Evolutionary conservation across 1,139 yeast genomes (phyloP).

Genomic region (Hanseniaspora gamundiae): DNA sequence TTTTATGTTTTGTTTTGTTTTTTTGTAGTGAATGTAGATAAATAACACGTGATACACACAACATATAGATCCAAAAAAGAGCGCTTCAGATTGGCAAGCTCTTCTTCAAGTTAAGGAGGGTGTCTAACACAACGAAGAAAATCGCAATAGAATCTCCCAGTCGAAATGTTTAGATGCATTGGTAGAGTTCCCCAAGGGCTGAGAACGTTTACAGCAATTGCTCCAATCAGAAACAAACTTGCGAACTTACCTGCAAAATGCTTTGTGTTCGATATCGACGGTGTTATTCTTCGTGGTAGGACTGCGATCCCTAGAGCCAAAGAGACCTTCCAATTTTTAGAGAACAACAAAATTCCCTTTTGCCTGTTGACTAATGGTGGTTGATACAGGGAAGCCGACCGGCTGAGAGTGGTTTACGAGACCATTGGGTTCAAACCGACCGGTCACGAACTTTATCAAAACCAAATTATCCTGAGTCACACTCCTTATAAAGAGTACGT

Average conservation of each 20-base stretch:
- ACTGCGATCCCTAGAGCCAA: slow-evolving; percentile 57
- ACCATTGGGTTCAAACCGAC: slow-evolving; percentile 22
- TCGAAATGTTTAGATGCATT: background rate
- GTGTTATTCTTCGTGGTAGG: slow-evolving; percentile 77
- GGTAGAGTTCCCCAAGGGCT: background rate
- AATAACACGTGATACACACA: too few relatives aligned
- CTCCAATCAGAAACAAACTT: background rate
- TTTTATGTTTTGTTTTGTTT: too few relatives aligned
- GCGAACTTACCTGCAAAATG: slow-evolving; percentile 12
- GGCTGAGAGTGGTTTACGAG: slow-evolving; percentile 47
- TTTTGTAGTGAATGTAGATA: too few relatives aligned
- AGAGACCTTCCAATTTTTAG: slow-evolving; percentile 47
- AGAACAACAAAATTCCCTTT: slow-evolving; percentile 56
- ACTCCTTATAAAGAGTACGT: slow-evolving; percentile 71
- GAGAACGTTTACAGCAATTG: too few relatives aligned
- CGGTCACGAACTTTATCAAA: slow-evolving; percentile 38
- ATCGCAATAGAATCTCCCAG: too few relatives aligned
- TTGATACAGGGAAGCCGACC: slow-evolving; percentile 54
- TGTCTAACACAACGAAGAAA: too few relatives aligned
- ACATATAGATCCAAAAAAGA: too few relatives aligned
- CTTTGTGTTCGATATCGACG: slow-evolving; percentile 60
- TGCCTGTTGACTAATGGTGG: slow-evolving; percentile 89
- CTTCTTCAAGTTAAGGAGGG: too few relatives aligned
- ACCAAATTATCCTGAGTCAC: slow-evolving; percentile 79
- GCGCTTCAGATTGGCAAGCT: too few relatives aligned